Base-by-base conservation (phyloP, 495 filamentous ascomycete species). In the Neurospora sp. region DNA sequence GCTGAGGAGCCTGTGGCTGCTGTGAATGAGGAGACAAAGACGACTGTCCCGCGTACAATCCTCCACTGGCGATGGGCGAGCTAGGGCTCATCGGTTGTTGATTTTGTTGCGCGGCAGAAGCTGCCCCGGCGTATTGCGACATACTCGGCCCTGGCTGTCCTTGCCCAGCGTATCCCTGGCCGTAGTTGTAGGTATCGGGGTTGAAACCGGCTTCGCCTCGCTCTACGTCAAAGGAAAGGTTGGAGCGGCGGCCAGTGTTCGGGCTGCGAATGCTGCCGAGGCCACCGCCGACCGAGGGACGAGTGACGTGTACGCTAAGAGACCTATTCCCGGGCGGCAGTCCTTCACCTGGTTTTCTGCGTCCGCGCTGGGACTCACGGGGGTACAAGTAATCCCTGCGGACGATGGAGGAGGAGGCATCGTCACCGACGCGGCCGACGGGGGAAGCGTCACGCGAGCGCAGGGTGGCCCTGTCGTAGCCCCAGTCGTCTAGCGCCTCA, bases 331-430 rank as follows among this genome's bases (percentile, higher is more conserved):
- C 74, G 5, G 77, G 46, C 35, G 84, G 80, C 5, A 82, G 70
- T 5, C 80, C 80, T 38, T 84, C 83, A 38, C 84, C 84, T 12
- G 82, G 81, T 70, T 77, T 81, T 72, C 84, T 83, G n/a, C 83
- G 83, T 20, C 84, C 84, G 70, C 83, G 83, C 71, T 84, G 82
- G 44, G 83, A 85, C 68, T 81, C 77, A 38, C 79, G 80, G 70
- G 75, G 77, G 71, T 71, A 53, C 31, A 77, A 75, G 70, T 81
- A 75, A 9, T 80, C 76, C 5, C 77, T 42, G 22, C 74, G 77
- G 3, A 40, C 31, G n/a, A 59, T 39, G 27, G 70, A 71, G 16
- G 75, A 39, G 11, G 74, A 73, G 18, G 77, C 77, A 22, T 75
- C 70, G 16, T 80, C 80, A 39, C 71, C 74, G 5, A 72, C 75